These are phyloP conservation scores for Trichophyton verrucosum DNA, from an alignment of 2,329 filamentous ascomycete genomes.

Conservation along the genomic window DNA sequence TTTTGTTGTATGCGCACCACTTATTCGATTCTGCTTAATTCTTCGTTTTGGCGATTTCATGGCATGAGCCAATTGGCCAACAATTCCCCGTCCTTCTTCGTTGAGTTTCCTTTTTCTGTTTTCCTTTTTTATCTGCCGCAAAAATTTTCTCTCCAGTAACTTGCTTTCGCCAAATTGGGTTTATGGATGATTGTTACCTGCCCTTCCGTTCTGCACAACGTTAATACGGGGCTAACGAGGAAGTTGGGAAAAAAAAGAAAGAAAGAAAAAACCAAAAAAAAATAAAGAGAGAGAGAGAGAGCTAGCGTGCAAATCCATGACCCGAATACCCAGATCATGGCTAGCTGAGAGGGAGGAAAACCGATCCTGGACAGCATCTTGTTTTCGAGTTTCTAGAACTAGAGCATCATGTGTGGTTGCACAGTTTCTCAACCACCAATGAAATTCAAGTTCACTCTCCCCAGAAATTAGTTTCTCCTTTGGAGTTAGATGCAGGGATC, in stretches of 20 bases:
- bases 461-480: not conserved
- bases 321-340: not conserved
- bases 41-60: not conserved
- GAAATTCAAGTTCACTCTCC: not conserved
- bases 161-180: conserved; percentile 1
- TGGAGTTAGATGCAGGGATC: not conserved
- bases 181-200: not conserved
- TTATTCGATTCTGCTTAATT: not conserved
- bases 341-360: not conserved
- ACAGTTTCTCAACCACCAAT: not conserved
- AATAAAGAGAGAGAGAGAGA: too few relatives aligned
- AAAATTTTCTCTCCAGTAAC: not conserved
- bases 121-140: not conserved
- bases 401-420: not conserved
- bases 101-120: not conserved
- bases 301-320: not conserved
- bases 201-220: not conserved
- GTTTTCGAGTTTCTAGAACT: not conserved
- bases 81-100: too few relatives aligned
- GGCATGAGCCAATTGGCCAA: not conserved
- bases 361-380: not conserved
- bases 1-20: not conserved
- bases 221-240: not conserved
- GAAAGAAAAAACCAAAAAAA: too few relatives aligned
- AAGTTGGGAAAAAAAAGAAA: not conserved